These are phyloP conservation scores for Crithidia sp. DNA, from an alignment of 208 protist genomes.

Conservation along the genomic window DNA sequence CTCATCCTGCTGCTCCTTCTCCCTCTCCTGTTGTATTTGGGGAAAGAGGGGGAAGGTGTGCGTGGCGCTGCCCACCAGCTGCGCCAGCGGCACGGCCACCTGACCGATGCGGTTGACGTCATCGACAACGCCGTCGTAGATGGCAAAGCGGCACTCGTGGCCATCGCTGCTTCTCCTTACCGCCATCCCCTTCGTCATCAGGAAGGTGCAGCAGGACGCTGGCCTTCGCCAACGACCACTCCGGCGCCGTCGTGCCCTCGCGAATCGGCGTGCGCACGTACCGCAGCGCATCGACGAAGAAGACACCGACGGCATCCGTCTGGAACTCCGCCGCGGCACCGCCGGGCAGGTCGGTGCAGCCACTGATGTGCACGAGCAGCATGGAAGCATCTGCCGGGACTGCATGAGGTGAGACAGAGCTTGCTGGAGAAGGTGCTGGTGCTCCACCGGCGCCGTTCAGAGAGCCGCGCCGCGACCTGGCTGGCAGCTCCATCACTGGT, in stretches of 20 bases:
- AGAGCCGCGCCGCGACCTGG: conserved; percentile 5
- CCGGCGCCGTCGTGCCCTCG: conserved; percentile 51
- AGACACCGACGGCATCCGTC: conserved; percentile 59
- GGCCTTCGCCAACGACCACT: conserved; percentile 39
- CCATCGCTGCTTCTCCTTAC: not conserved
- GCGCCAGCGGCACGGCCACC: conserved; percentile 54
- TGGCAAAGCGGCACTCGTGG: conserved; percentile 40
- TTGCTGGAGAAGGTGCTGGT: too few species aligned
- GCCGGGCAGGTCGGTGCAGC: conserved; percentile 55
- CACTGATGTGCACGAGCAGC: conserved; percentile 60
- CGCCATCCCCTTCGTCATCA: conserved; percentile 10
- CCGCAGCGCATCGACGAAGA: conserved; percentile 40
- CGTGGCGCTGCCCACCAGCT: conserved; percentile 55
- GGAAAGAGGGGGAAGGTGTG: conserved; percentile 49
- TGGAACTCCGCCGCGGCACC: conserved; percentile 56
- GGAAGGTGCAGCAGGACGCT: conserved; percentile 62
- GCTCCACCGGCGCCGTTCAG: not conserved
- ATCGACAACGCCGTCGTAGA: conserved; percentile 83
- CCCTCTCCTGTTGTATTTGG: not conserved
- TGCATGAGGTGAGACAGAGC: too few species aligned
- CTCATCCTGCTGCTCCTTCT: not conserved
- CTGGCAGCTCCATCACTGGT: conserved; percentile 27
- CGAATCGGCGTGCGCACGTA: conserved; percentile 55
- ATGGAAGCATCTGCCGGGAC: conserved; percentile 14
- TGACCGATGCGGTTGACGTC: conserved; percentile 75